Conservation (phyloP, 805 yeast genomes). For the Lachancea quebecensis region DNA sequence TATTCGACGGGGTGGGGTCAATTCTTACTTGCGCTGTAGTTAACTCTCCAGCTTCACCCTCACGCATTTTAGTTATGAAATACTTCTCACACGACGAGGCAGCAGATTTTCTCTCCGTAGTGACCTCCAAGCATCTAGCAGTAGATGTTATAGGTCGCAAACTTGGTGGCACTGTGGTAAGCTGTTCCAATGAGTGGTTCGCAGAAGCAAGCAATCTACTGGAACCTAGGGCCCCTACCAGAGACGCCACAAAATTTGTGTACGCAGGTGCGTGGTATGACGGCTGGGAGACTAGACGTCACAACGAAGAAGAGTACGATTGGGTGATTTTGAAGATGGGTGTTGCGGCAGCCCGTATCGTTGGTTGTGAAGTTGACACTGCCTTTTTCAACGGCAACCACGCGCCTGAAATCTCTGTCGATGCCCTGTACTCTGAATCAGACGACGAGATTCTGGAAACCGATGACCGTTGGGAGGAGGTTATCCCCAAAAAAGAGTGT, state of each 20-base stretch:
- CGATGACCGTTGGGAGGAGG: conserved; percentile 55
- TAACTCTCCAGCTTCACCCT: too few species aligned
- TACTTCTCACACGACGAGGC: conserved; percentile 9
- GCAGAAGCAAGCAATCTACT: conserved; percentile 86
- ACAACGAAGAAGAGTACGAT: conserved; percentile 75
- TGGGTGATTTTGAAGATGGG: conserved; percentile 84
- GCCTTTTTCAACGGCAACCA: conserved; percentile 94
- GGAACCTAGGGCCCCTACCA: conserved; percentile 70
- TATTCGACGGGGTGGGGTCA: too few species aligned
- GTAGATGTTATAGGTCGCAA: conserved; percentile 76
- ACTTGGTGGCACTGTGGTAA: conserved; percentile 68
- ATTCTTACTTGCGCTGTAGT: too few species aligned
- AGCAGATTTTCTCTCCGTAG: conserved; percentile 11
- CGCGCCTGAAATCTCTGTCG: conserved; percentile 85
- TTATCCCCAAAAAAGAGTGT: conserved; percentile 69
- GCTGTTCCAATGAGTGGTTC: conserved; percentile 87
- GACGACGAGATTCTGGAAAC: conserved; percentile 27
- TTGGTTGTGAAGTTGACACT: conserved; percentile 88
- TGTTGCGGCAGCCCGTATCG: conserved; percentile 63
- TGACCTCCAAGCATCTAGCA: conserved; percentile 15
- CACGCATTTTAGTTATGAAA: not conserved
- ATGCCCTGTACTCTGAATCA: conserved; percentile 43
- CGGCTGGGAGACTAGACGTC: conserved; percentile 98
- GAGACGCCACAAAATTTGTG: conserved; percentile 73
- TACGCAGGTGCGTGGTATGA: conserved; percentile 96